Percentiles rank a stretch among this genome's conserved stretches.
These are phyloP conservation scores for Lotus japonicus DNA, from an alignment of 306 rosid species.

Conservation along the genomic window DNA sequence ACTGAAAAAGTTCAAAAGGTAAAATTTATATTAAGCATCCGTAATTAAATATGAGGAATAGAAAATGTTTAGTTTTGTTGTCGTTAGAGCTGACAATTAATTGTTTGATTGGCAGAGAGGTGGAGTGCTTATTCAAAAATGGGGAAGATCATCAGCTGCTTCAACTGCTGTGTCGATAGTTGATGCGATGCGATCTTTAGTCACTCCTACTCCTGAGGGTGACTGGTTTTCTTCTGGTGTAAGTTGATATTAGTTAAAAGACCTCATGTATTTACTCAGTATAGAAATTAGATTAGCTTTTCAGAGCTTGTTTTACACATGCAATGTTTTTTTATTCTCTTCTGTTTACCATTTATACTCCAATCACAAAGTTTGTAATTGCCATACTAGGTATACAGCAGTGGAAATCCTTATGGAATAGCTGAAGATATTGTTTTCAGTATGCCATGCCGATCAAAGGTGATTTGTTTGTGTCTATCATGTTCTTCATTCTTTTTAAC, in stretches of 20 bases:
- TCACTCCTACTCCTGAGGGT: conserved; percentile 90
- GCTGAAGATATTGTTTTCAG: conserved; percentile 89
- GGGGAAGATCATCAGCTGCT: conserved; percentile 99
- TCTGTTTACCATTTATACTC: not conserved
- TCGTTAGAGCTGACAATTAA: conserved; percentile 12
- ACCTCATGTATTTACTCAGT: not conserved
- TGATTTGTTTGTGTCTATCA: not conserved
- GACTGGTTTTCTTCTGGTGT: conserved; percentile 98
- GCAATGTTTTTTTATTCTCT: not conserved
- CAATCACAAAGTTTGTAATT: conserved; percentile 5
- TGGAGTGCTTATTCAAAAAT: conserved; percentile 76
- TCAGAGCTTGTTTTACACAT: not conserved
- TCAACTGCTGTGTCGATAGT: conserved; percentile 84
- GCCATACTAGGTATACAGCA: conserved; percentile 62
- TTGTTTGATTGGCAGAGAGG: conserved; percentile 66
- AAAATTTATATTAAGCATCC: conserved; percentile 11
- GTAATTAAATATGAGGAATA: not conserved
- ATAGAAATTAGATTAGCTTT: not conserved
- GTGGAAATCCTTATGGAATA: conserved; percentile 89
- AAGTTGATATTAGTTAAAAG: conserved; percentile 31
- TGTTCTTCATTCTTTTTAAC: conserved; percentile 3
- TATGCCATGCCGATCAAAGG: conserved; percentile 96
- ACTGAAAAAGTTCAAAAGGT: conserved; percentile 86
- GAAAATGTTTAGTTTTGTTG: not conserved
- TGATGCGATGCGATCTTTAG: conserved; percentile 78